These are phyloP conservation scores for Schizonepeta tenuifolia DNA, from an alignment of 257 asterid species.

Conservation along the genomic window DNA sequence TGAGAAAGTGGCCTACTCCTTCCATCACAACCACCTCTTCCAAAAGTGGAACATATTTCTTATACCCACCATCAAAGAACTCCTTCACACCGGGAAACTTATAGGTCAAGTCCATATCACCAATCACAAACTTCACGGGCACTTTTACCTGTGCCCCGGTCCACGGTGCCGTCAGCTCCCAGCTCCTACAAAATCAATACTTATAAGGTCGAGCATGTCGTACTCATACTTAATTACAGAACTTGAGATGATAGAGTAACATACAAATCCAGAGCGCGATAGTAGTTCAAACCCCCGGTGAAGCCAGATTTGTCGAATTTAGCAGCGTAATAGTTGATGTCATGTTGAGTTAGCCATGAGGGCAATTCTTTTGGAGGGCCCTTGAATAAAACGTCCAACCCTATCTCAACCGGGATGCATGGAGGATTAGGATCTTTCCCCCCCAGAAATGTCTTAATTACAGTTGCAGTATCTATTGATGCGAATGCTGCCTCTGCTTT, in stretches of 20 bases:
- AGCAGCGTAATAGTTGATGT: slow-evolving; percentile 42
- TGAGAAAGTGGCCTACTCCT: slow-evolving; percentile 50
- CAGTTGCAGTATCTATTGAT: background rate
- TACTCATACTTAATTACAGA: no score
- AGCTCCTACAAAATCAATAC: slow-evolving; percentile 35
- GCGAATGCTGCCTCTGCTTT: slow-evolving; percentile 47
- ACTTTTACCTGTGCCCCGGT: slow-evolving; percentile 45
- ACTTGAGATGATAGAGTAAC: background rate
- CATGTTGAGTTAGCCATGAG: slow-evolving; percentile 52
- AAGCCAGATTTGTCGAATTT: slow-evolving; percentile 50
- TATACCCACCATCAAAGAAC: slow-evolving; percentile 39
- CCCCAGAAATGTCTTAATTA: slow-evolving; percentile 27
- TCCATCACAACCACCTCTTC: slow-evolving; percentile 43
- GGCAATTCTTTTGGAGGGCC: slow-evolving; percentile 26
- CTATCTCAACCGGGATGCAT: slow-evolving; percentile 31
- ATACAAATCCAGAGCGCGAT: slow-evolving; percentile 53
- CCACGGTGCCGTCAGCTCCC: slow-evolving; percentile 67
- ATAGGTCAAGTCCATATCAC: slow-evolving; percentile 49
- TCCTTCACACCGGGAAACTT: slow-evolving; percentile 47
- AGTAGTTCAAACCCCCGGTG: slow-evolving; percentile 62
- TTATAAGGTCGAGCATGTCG: background rate
- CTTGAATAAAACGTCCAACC: slow-evolving; percentile 30
- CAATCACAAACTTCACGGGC: slow-evolving; percentile 52
- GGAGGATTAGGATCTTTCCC: slow-evolving; percentile 29
- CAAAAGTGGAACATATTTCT: slow-evolving; percentile 43